These are phyloP conservation scores for Linnemannia elongata DNA, from an alignment of 192 early-diverging fungal species.

Conservation along the genomic window DNA sequence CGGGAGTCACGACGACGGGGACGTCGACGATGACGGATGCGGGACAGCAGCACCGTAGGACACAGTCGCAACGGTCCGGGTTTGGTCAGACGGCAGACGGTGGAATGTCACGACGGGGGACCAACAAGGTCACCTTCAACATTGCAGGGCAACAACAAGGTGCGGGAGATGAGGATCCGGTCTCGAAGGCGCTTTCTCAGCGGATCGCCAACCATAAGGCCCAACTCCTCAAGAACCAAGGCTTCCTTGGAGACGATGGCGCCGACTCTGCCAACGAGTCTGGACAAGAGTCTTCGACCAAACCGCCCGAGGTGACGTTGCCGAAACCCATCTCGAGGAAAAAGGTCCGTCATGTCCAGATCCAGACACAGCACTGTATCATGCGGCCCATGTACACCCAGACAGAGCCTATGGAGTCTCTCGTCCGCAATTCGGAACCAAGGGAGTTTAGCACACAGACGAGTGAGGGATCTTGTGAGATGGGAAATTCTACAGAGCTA, in stretches of 20 bases:
- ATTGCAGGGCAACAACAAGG: slow-evolving; percentile 16
- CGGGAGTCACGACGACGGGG: no score
- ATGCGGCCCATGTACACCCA: slow-evolving; percentile 51
- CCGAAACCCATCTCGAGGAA: slow-evolving; percentile 32
- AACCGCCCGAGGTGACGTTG: slow-evolving; percentile 11
- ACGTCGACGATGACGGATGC: no score
- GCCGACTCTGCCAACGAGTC: background rate
- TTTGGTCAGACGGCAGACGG: background rate
- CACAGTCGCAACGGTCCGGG: background rate
- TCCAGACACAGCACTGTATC: slow-evolving; percentile 55
- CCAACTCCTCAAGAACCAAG: slow-evolving; percentile 14
- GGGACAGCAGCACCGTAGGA: slow-evolving; percentile 3
- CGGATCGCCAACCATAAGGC: slow-evolving; percentile 42
- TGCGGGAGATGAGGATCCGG: background rate
- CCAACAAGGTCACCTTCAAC: slow-evolving; percentile 44
- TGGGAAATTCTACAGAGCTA: background rate
- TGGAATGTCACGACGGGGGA: slow-evolving; percentile 16
- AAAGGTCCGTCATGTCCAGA: slow-evolving; percentile 53
- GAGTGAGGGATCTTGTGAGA: background rate
- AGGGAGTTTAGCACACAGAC: slow-evolving; percentile 42
- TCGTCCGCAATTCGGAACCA: slow-evolving; percentile 5
- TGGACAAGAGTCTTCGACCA: background rate
- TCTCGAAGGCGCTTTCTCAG: slow-evolving; percentile 21
- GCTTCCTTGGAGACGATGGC: background rate
- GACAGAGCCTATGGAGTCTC: slow-evolving; percentile 27